phyloP scores from a whole-genome alignment of 83 land plant species.

The Diphasiastrum complanatum region DNA sequence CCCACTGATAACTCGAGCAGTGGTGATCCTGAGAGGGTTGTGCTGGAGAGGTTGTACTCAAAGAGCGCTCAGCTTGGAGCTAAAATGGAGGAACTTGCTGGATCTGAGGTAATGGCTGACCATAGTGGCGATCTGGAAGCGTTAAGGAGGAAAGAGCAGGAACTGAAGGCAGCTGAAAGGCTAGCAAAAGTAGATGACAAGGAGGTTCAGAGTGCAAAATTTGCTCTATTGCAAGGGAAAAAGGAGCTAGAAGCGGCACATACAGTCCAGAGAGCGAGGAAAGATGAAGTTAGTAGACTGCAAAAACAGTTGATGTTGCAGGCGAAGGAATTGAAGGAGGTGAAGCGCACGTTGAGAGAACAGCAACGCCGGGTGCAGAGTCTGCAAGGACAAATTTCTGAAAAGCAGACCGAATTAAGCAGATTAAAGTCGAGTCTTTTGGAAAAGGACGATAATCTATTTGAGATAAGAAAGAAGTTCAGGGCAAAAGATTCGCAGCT shows the following conservation, averaged over 20 bases:
- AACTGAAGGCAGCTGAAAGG: slow-evolving; percentile 9
- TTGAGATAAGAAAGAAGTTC: not conserved
- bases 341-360: not conserved
- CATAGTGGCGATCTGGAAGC: not conserved
- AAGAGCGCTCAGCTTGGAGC: not conserved
- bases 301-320: not conserved
- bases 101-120: not conserved
- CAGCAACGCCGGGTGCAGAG: not conserved
- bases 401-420: not conserved
- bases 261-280: not conserved
- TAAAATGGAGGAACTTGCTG: not conserved
- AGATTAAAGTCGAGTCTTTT: not conserved
- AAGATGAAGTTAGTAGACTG: not conserved
- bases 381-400: not conserved
- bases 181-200: not conserved
- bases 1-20: slow-evolving; percentile 3
- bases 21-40: not conserved
- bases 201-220: not conserved
- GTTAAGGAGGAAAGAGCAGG: slow-evolving; percentile 6
- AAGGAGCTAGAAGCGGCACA: slow-evolving; percentile 3
- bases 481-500: not conserved
- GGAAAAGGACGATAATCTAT: not conserved
- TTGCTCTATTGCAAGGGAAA: not conserved
- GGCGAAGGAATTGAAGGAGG: not conserved
- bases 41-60: not conserved